Evolutionary conservation across 805 yeast species (phyloP), one percentile per base, ranked within the genome.

Genomic region (Henningerozyma blattae): DNA sequence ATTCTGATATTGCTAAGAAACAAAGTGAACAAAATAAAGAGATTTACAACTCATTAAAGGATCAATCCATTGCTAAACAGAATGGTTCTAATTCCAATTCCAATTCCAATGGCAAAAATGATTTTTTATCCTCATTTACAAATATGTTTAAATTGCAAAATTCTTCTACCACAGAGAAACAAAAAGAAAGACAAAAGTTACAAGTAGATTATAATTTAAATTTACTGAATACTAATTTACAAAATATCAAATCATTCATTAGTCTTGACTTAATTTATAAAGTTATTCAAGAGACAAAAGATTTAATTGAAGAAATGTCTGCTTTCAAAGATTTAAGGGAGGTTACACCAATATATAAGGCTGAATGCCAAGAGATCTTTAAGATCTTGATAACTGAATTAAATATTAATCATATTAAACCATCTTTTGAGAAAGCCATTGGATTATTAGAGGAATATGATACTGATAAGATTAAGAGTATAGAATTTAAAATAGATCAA

Each of bases 361-460:
- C 31, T 24, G 47, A 42, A 34, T 59, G 73, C 37, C 74, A 76
- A 48, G 71, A 68, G n/a, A 64, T 86, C 1, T 89, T 85, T 49
- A 74, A 77, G 14, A 72, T 70, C 24, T 67, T 81, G 32, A 57
- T 89, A 6, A 69, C 68, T 2, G 61, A 72, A 5, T 61, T 89
- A 13, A 80, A 87, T 10, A 65, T 65, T 14, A 63, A 70, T n/a
- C 97, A 91, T 56, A 65, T 91, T n/a, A 69, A 70, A 41, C 75
- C 75, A 0, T 97, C 96, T 0, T 91, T 91, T 52, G 76, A 75
- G 27, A 79, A 75, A 45, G 96, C 97, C 0, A 62, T 87, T 33
- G 61, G 58, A 1, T 70, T 86, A 34, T 60, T 89, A 37, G 68
- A 74, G 35, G 69, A 73, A 25, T 89, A 86, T 47, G 76, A 80